Base-by-base conservation (phyloP, 1,284 basidiomycete species). In the Ustilago vetiveriae region DNA sequence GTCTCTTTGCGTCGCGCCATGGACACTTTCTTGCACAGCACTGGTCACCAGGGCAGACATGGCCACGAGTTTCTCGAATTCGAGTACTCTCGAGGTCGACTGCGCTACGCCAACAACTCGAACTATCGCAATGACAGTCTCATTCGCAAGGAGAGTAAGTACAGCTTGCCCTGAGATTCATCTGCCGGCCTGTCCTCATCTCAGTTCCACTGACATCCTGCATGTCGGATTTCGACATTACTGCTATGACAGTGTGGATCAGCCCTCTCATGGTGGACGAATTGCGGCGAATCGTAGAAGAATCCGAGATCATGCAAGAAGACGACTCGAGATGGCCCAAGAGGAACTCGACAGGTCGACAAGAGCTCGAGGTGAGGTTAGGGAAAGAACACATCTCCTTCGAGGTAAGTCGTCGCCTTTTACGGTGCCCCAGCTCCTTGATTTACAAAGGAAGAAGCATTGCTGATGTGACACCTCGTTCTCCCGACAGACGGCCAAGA, bases 91-190 rank as follows among this genome's bases (percentile, higher is more conserved):
- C 90, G 95, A 83, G 96, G 95, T 8, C 89, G 95, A 57, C 86
- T 98, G 68, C 88, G 95, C 74, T 99, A 98, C 82, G 95, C 96
- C 65, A 97, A 98, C 87, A 98, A 98, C 87, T 97, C 94, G 19
- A 98, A 98, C 84, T 98, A 98, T 85, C 86, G 95, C 42, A 98
- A 97, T 79, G 96, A 98, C 84, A 92, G 90, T 82, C 85, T 98
- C 52, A 97, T 98, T 82, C 88, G 94, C 62, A 98, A 98, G 90
- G 96, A 98, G 84, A 95, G 94, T 96, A 76, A 78, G 92, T 66
- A 2, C 14, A 24, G 1, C 11, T 0, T 17, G 27, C 27, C 36
- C 19, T 1, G 11, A 13, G 6, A 26, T 7, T 11, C 24, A 6
- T 14, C 19, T n/a, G 2, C 8, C 52, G 21, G 22, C 23, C 44